These are phyloP conservation scores for Cudoniella acicularis DNA, from an alignment of 495 filamentous ascomycete species.

Conservation along the genomic window DNA sequence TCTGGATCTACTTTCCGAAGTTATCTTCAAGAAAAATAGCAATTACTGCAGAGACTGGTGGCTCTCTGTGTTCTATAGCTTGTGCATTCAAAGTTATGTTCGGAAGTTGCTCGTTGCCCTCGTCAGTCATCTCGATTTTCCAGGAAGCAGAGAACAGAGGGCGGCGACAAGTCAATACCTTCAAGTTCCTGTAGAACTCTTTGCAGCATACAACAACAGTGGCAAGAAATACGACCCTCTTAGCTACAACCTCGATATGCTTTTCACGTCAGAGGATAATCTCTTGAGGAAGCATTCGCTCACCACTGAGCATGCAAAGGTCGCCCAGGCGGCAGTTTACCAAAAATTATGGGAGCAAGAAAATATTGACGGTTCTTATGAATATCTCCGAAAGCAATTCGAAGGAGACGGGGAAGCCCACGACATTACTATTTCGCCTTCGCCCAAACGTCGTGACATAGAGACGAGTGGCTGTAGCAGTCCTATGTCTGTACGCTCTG, in stretches of 20 bases:
- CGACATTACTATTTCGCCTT: background rate
- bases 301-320: background rate
- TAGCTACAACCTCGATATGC: background rate
- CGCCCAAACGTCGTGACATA: background rate
- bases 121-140: background rate
- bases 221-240: background rate
- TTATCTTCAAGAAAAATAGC: background rate
- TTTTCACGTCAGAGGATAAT: background rate
- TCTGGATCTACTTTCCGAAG: background rate
- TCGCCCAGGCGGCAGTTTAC: background rate
- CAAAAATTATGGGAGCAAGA: background rate
- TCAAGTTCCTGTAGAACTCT: background rate
- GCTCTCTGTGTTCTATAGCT: background rate
- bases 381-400: background rate
- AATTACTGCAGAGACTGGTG: background rate
- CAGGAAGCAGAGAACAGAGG: background rate
- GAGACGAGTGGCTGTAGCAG: background rate
- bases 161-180: background rate
- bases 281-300: background rate
- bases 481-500: background rate
- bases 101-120: background rate
- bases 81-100: background rate
- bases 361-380: background rate
- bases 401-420: background rate
- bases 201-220: background rate